Evolutionary conservation across 495 filamentous ascomycete genomes (phyloP).

Genomic region (Penicillium mononematosum): DNA sequence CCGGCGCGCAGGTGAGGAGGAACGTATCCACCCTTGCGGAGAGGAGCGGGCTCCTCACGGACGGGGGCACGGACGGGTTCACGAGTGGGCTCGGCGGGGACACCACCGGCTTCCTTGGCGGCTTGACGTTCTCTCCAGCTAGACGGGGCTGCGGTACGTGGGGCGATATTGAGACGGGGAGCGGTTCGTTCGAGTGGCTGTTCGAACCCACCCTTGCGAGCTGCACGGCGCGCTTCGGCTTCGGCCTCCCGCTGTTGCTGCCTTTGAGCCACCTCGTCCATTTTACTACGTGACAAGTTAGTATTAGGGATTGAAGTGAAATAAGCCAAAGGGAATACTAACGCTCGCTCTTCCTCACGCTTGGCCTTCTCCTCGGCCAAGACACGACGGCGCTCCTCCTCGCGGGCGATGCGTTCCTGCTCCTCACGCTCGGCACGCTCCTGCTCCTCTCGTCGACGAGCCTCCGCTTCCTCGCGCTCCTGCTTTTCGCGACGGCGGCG

Average conservation of each 20-base stretch:
- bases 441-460: constrained; percentile 72
- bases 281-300: constrained; percentile 45
- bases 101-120: constrained; percentile 52
- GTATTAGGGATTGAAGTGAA: constrained; percentile 20
- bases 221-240: constrained; percentile 57
- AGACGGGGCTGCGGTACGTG: constrained; percentile 52
- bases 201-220: constrained; percentile 44
- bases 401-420: constrained; percentile 71
- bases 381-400: constrained; percentile 64
- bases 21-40: constrained; percentile 48
- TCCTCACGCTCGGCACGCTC: constrained; percentile 76
- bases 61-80: constrained; percentile 27
- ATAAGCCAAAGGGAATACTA: constrained; percentile 34
- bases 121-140: constrained; percentile 87
- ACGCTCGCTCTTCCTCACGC: constrained; percentile 81
- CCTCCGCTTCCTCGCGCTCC: constrained; percentile 80
- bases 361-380: constrained; percentile 74
- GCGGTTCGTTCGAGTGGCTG: constrained; percentile 58
- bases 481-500: constrained; percentile 67
- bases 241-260: constrained; percentile 71
- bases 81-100: constrained; percentile 23
- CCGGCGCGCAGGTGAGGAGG: constrained; percentile 49
- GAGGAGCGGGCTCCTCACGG: constrained; percentile 35
- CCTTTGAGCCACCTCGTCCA: constrained; percentile 62
- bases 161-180: constrained; percentile 65